Percentiles rank a stretch among this genome's conserved stretches.
These are phyloP conservation scores for Closterium sp. DNA, from an alignment of 139 green algal species.

Conservation along the genomic window DNA sequence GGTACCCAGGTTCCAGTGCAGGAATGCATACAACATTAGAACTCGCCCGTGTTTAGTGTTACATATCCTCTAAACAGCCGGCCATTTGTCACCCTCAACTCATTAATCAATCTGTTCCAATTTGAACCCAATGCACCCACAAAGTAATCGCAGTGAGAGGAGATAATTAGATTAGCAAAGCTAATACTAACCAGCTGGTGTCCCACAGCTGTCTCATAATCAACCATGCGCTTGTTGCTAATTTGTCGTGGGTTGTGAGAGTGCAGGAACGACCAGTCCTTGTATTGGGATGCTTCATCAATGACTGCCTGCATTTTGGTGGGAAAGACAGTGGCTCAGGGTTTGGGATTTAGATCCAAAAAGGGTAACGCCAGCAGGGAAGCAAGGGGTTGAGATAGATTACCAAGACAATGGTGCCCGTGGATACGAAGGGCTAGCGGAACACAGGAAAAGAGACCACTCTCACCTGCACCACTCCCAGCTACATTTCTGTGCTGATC, in stretches of 20 bases:
- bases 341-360: too few species aligned
- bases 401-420: too few species aligned
- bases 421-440: too few species aligned
- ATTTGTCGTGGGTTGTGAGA: background rate
- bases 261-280: conserved; percentile 13
- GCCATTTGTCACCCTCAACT: conserved; percentile 28
- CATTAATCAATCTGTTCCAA: conserved; percentile 28
- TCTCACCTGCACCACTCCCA: too few species aligned
- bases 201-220: background rate
- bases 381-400: too few species aligned
- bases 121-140: conserved; percentile 33
- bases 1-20: too few species aligned
- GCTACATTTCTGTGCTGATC: too few species aligned
- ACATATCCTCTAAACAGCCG: conserved; percentile 1
- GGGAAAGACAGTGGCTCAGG: background rate
- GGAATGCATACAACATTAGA: too few species aligned
- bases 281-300: conserved; percentile 1
- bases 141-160: conserved; percentile 34
- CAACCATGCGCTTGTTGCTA: background rate
- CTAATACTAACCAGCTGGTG: background rate
- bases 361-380: too few species aligned
- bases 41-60: conserved; percentile 1
- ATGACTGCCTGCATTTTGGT: background rate
- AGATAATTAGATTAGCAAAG: conserved; percentile 41
- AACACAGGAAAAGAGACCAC: too few species aligned